phyloP scores from a whole-genome alignment of 495 filamentous ascomycete species.

The Durotheca rogersii region DNA sequence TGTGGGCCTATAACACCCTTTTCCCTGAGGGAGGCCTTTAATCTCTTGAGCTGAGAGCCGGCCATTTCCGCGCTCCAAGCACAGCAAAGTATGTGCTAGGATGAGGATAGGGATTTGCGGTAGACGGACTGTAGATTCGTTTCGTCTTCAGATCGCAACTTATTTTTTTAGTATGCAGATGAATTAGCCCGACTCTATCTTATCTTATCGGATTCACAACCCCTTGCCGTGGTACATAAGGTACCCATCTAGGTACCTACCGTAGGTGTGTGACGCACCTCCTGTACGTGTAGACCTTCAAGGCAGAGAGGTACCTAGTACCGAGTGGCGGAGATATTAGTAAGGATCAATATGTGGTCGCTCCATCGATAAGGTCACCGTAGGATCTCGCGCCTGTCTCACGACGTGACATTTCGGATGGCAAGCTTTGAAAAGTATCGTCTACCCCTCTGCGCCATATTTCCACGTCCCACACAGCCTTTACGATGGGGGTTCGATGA shows the following conservation, averaged over 20 bases:
- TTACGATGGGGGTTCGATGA: conserved; percentile 17
- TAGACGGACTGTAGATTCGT: conserved; percentile 1
- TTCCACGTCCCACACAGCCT: background rate
- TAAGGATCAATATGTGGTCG: no score
- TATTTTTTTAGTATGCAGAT: conserved; percentile 22
- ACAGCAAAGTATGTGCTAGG: background rate
- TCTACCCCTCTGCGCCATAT: no score
- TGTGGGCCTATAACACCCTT: conserved; percentile 86
- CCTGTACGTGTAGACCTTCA: no score
- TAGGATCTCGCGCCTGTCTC: no score
- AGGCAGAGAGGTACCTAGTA: no score
- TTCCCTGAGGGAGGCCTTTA: conserved; percentile 84
- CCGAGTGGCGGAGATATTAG: no score
- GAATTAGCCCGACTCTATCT: background rate
- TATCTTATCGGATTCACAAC: conserved; percentile 38
- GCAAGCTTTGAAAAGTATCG: no score
- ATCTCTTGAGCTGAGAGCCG: conserved; percentile 91
- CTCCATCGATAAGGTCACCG: no score
- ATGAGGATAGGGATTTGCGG: background rate
- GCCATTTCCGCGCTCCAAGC: conserved; percentile 60
- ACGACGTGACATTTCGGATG: no score
- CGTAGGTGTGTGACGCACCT: no score
- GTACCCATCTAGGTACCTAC: no score
- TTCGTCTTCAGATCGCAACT: conserved; percentile 8
- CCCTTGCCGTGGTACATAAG: no score